Base-by-base conservation (phyloP, 768 basidiomycete genomes). In the Boletus patriciae region DNA sequence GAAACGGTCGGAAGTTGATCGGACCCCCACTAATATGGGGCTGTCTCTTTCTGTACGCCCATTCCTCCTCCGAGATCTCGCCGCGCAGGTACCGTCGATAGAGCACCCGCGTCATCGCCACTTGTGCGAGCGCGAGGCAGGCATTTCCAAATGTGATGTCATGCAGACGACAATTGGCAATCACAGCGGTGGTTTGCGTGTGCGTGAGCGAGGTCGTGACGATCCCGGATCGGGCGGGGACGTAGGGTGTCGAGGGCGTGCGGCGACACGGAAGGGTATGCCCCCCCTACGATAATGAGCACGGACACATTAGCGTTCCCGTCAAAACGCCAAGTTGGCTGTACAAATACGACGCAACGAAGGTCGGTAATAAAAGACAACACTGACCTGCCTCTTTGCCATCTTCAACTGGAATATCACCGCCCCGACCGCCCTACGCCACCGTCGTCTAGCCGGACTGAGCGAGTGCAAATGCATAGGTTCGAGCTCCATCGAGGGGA, bases 1-100 rank as follows among this genome's bases (percentile, higher is more conserved):
- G 75, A 57, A 76, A 78, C 1, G 78, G 78, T 3, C 85, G 74
- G 21, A 83, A 55, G 66, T 80, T 84, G 25, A 82, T 56, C 11
- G 83, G 83, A 2, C 82, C 82, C n/a, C 70, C 74, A 8, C 69
- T 78, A 21, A 74, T 70, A 72, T 82, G 78, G 0, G 82, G 81
- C 56, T 84, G 76, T 48, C 65, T 73, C 54, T 73, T 77, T 23
- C 84, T 68, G 45, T 76, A 76, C 21, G 74, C 73, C 84, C 84
- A 85, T 64, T 86, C 84, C 4, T 73, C 75, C 41, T 76, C 65
- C 9, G 69, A 65, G 44, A 86, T 80, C 16, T 80, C 72, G 1
- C 83, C 83, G 6, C 72, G 73, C 13, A 80, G 60, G 57, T 78
- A 81, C 36, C 71, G 74, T 27, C 76, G 73, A 45, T 79, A 78